Evolutionary conservation across 495 filamentous ascomycete genomes (phyloP).

Genomic region (Mycothermus thermophilus): DNA sequence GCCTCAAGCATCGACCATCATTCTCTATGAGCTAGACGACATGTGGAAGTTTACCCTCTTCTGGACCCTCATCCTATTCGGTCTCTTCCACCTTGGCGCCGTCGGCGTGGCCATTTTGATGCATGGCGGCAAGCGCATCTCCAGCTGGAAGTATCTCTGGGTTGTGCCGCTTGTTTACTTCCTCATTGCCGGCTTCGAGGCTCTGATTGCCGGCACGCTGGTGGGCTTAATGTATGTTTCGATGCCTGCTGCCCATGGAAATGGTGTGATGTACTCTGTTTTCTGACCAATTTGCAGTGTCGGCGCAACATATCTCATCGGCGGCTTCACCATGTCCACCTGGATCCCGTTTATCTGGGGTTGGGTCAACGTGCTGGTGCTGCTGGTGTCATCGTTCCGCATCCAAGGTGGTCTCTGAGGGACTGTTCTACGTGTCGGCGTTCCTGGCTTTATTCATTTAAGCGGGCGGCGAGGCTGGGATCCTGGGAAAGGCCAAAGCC

Average conservation of each 20-base stretch:
- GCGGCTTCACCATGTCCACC: constrained; percentile 86
- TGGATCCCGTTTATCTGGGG: constrained; percentile 96
- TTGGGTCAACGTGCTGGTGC: constrained; percentile 74
- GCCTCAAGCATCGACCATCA: constrained; percentile 36
- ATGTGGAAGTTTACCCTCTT: constrained; percentile 86
- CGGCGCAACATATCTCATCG: constrained; percentile 74
- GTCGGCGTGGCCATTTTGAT: constrained; percentile 59
- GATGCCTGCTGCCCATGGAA: neutral
- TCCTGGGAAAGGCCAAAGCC: neutral
- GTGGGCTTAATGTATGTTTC: constrained; percentile 71
- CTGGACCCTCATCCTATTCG: constrained; percentile 70
- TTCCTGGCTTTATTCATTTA: too few relatives aligned
- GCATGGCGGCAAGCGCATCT: constrained; percentile 41
- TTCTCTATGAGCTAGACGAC: constrained; percentile 65
- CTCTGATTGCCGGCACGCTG: constrained; percentile 72
- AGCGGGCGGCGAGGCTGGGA: neutral
- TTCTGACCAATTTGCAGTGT: constrained; percentile 41
- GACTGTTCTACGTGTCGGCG: neutral
- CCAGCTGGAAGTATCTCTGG: constrained; percentile 64
- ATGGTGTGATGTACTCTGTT: neutral
- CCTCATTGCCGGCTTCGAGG: constrained; percentile 65
- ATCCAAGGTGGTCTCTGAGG: constrained; percentile 74
- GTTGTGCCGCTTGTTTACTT: constrained; percentile 61
- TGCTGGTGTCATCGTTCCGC: constrained; percentile 86
- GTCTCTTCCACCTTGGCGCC: constrained; percentile 53